phyloP scores from a whole-genome alignment of 148 eudicot species.

The Silene uniflora region DNA sequence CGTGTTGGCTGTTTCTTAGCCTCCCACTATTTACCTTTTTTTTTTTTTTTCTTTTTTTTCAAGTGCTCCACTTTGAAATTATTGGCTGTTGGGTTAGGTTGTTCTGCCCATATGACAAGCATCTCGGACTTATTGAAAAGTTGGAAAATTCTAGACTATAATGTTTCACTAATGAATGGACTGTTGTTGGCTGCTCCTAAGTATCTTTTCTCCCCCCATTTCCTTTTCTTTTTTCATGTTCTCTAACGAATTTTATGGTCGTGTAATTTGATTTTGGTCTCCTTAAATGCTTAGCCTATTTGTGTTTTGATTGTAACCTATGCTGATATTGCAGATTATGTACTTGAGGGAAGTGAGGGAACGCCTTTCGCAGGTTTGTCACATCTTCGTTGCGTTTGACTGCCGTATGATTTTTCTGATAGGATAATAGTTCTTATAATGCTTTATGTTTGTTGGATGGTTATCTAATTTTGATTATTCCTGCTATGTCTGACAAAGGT shows the following conservation, averaged over 20 bases:
- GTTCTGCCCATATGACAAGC: neutral
- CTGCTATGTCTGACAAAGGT: constrained; percentile 35
- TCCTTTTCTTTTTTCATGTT: neutral
- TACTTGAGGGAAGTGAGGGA: constrained; percentile 94
- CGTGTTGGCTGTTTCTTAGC: neutral
- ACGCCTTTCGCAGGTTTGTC: constrained; percentile 96
- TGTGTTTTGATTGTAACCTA: neutral
- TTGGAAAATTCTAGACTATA: neutral
- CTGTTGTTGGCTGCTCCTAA: neutral
- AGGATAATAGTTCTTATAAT: constrained; percentile 1
- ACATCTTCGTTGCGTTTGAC: neutral
- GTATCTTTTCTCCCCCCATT: neutral
- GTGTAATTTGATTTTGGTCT: neutral
- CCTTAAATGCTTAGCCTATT: neutral
- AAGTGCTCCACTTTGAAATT: too few species aligned
- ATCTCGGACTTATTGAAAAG: neutral
- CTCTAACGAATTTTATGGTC: neutral
- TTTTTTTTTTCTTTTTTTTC: too few species aligned
- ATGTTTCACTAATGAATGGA: neutral
- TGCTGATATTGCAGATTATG: constrained; percentile 63
- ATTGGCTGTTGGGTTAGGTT: neutral
- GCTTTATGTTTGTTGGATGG: neutral
- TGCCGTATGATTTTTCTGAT: neutral
- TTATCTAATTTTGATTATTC: constrained; percentile 13
- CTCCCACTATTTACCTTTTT: too few species aligned